Conservation (phyloP, 1,139 yeast species). For the Candida mesenterica region DNA sequence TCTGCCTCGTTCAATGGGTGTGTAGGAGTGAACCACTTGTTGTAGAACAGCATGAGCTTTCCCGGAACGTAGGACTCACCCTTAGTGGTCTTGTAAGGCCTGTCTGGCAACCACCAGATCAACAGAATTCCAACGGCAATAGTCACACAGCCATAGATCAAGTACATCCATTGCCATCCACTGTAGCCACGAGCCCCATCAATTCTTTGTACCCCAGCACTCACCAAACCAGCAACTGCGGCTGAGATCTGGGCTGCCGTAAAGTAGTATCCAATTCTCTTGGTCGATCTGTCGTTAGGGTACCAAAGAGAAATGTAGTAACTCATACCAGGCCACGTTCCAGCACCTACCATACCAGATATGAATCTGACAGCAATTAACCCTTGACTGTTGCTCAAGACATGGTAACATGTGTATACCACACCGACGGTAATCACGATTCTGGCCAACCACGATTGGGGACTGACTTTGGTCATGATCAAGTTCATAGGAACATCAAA, state of each 20-base stretch:
- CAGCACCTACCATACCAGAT: conserved; percentile 82
- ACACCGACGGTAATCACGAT: conserved; percentile 75
- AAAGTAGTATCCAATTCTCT: conserved; percentile 83
- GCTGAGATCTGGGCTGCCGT: conserved; percentile 91
- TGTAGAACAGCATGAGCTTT: conserved; percentile 15
- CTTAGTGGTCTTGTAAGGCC: conserved; percentile 33
- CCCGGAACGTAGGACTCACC: not conserved
- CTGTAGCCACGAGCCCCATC: conserved; percentile 66
- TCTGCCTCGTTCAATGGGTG: conserved; percentile 58
- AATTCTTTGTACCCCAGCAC: conserved; percentile 85
- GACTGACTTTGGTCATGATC: conserved; percentile 77
- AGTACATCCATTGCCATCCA: conserved; percentile 90
- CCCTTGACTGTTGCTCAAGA: conserved; percentile 54
- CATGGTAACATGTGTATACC: conserved; percentile 71
- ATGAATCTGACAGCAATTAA: conserved; percentile 70
- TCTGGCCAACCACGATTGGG: conserved; percentile 83
- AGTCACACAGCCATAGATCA: conserved; percentile 75
- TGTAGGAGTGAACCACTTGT: conserved; percentile 32
- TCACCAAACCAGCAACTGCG: conserved; percentile 79
- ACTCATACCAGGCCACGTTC: conserved; percentile 93
- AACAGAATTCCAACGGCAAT: conserved; percentile 61
- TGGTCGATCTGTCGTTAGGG: conserved; percentile 74
- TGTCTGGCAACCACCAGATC: conserved; percentile 85
- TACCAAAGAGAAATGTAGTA: conserved; percentile 85
- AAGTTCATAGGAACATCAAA: conserved; percentile 89